These are phyloP conservation scores for Suillus lakei DNA, from an alignment of 768 basidiomycete species.

Conservation along the genomic window DNA sequence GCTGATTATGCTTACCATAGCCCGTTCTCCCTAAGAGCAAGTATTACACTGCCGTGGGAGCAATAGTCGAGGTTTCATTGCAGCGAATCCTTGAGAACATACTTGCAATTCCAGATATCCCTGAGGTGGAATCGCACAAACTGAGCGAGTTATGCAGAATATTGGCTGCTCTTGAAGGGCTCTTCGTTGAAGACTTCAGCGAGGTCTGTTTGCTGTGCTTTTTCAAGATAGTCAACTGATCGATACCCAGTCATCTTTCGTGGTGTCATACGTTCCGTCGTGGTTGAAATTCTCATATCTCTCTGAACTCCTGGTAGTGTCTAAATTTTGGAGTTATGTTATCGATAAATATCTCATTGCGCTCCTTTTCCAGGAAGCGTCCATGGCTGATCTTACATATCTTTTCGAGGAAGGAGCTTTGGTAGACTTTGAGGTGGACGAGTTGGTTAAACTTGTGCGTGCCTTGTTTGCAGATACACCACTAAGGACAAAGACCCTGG, in stretches of 20 bases:
- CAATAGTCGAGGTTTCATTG: slow-evolving; percentile 70
- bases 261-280: slow-evolving; percentile 84
- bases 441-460: slow-evolving; percentile 78
- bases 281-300: slow-evolving; percentile 97
- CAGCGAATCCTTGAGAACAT: slow-evolving; percentile 73
- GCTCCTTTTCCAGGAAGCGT: slow-evolving; percentile 69
- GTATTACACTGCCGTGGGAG: slow-evolving; percentile 74
- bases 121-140: slow-evolving; percentile 83
- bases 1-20: slow-evolving; percentile 41
- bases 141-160: slow-evolving; percentile 84
- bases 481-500: slow-evolving; percentile 80
- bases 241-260: slow-evolving; percentile 63
- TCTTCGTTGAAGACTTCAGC: slow-evolving; percentile 72
- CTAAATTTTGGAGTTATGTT: background rate
- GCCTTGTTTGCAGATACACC: slow-evolving; percentile 90
- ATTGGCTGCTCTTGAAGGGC: slow-evolving; percentile 75
- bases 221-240: slow-evolving; percentile 8
- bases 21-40: slow-evolving; percentile 69
- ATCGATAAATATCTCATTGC: slow-evolving; percentile 2
- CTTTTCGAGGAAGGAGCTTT: slow-evolving; percentile 90
- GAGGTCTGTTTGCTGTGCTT: slow-evolving; percentile 46
- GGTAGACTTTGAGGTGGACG: slow-evolving; percentile 87
- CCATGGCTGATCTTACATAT: slow-evolving; percentile 89
- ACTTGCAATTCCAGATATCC: slow-evolving; percentile 81
- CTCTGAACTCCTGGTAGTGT: slow-evolving; percentile 86